Evolutionary conservation across 371 early-diverging fungal species (phyloP).

Genomic region (Lichtheimia hyalospora): DNA sequence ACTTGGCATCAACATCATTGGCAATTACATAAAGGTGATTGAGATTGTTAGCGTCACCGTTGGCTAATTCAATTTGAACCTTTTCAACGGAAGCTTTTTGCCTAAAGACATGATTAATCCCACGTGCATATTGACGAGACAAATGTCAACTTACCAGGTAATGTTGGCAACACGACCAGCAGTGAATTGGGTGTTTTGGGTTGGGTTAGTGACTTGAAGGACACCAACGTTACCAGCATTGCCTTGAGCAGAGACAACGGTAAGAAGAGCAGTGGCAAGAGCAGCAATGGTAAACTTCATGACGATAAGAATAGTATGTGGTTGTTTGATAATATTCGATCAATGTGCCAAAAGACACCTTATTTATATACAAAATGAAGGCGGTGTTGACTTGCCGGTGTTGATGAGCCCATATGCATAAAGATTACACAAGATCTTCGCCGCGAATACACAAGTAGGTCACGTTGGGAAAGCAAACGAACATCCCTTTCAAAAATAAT

Average conservation of each 20-base stretch:
- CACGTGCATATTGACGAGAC: too few relatives aligned
- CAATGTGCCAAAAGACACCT: background rate
- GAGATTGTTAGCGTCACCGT: constrained; percentile 22
- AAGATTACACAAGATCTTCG: too few relatives aligned
- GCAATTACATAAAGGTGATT: constrained; percentile 21
- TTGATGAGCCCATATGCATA: too few relatives aligned
- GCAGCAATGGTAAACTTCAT: constrained; percentile 26
- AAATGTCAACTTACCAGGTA: constrained; percentile 8
- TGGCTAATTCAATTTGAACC: constrained; percentile 26
- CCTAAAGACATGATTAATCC: background rate
- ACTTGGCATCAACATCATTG: constrained; percentile 16
- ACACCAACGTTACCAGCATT: background rate
- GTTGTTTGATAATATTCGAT: background rate
- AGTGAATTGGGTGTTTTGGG: constrained; percentile 8
- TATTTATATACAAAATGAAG: background rate
- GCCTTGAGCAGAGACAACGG: constrained; percentile 15
- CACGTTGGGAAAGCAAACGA: too few relatives aligned
- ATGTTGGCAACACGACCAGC: constrained; percentile 17
- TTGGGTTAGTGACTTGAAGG: constrained; percentile 15
- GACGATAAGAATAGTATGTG: background rate
- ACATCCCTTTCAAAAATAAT: too few relatives aligned
- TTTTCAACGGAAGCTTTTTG: constrained; percentile 19
- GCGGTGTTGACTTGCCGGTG: background rate
- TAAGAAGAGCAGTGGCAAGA: constrained; percentile 17
- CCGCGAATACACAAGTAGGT: too few relatives aligned